Evolutionary conservation across 1,284 basidiomycete species (phyloP).

Genomic region (Apiotrichum laibachii): DNA sequence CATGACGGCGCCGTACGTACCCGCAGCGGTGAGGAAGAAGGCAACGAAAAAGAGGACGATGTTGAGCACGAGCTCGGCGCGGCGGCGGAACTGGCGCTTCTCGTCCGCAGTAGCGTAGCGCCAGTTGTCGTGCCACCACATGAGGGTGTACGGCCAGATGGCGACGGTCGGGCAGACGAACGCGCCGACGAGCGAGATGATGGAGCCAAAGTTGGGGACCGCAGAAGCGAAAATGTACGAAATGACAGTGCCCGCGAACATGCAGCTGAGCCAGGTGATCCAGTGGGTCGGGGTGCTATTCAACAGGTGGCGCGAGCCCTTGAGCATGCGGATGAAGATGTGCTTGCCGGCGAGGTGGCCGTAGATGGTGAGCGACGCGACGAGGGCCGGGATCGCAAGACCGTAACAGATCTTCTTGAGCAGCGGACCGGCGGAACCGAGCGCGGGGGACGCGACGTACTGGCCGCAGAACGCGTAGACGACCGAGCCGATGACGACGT

Average conservation of each 20-base stretch:
- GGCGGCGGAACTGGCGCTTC: slow-evolving; percentile 18
- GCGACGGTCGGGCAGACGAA: slow-evolving; percentile 24
- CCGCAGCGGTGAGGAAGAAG: slow-evolving; percentile 26
- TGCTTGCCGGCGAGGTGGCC: slow-evolving; percentile 22
- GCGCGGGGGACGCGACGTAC: slow-evolving; percentile 35
- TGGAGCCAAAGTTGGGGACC: slow-evolving; percentile 25
- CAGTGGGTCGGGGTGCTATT: slow-evolving; percentile 35
- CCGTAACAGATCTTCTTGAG: slow-evolving; percentile 45
- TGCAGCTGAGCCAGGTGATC: slow-evolving; percentile 36
- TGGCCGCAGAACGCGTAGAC: slow-evolving; percentile 35
- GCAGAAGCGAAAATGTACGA: slow-evolving; percentile 30
- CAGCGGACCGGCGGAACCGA: slow-evolving; percentile 30
- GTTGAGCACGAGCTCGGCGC: slow-evolving; percentile 24
- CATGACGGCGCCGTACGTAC: slow-evolving; percentile 30
- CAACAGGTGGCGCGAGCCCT: slow-evolving; percentile 37
- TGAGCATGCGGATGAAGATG: slow-evolving; percentile 42
- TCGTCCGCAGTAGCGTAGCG: slow-evolving; percentile 2
- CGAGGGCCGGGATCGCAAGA: slow-evolving; percentile 42
- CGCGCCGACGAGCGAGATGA: slow-evolving; percentile 35
- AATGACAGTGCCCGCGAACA: slow-evolving; percentile 16
- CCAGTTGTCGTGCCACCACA: slow-evolving; percentile 37
- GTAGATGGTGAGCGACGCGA: slow-evolving; percentile 16
- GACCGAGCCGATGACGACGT: slow-evolving; percentile 26
- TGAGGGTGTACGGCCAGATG: slow-evolving; percentile 27
- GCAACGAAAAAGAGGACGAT: slow-evolving; percentile 34